A percentile compares a stretch with the other conserved stretches of the same genome.
Evolutionary conservation across 768 basidiomycete species (phyloP).

Genomic region (Tulasnella sp.): DNA sequence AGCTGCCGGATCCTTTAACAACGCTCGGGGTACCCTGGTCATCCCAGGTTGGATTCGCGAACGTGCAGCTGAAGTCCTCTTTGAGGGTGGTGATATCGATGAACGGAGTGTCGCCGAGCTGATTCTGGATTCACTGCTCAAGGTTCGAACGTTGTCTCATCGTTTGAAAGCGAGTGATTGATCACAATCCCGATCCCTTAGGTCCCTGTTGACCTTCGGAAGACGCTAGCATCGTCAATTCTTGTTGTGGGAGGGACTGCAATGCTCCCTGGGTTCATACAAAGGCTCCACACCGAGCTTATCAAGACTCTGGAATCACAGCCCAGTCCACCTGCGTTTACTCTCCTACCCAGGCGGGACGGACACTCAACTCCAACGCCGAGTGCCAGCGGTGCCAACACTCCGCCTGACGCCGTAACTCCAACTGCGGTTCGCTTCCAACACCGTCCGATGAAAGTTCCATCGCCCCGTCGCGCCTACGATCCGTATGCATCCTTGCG

Average conservation of each 20-base stretch:
- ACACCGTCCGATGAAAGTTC: conserved; percentile 22
- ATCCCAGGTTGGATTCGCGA: conserved; percentile 96
- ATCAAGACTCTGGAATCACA: conserved; percentile 53
- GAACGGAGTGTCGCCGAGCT: conserved; percentile 79
- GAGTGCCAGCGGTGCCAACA: background rate
- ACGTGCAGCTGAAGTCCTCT: conserved; percentile 83
- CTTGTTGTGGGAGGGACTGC: conserved; percentile 84
- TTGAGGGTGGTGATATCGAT: conserved; percentile 85
- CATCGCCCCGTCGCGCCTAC: conserved; percentile 37
- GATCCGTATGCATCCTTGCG: conserved; percentile 74
- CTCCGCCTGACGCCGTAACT: conserved; percentile 1
- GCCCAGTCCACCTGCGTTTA: conserved; percentile 32
- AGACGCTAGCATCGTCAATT: conserved; percentile 76
- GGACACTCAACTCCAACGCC: conserved; percentile 18
- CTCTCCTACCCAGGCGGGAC: background rate
- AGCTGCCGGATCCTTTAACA: conserved; percentile 41
- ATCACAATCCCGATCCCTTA: conserved; percentile 35
- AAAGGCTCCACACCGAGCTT: conserved; percentile 77
- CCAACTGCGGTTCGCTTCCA: conserved; percentile 16
- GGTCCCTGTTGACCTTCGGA: conserved; percentile 88
- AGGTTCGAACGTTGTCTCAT: conserved; percentile 45
- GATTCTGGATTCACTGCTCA: conserved; percentile 72
- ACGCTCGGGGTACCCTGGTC: conserved; percentile 70
- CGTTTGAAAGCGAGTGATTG: background rate
- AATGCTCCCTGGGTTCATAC: conserved; percentile 89